These are phyloP conservation scores for Rubia tinctorum DNA, from an alignment of 305 asterid genomes.

Conservation along the genomic window DNA sequence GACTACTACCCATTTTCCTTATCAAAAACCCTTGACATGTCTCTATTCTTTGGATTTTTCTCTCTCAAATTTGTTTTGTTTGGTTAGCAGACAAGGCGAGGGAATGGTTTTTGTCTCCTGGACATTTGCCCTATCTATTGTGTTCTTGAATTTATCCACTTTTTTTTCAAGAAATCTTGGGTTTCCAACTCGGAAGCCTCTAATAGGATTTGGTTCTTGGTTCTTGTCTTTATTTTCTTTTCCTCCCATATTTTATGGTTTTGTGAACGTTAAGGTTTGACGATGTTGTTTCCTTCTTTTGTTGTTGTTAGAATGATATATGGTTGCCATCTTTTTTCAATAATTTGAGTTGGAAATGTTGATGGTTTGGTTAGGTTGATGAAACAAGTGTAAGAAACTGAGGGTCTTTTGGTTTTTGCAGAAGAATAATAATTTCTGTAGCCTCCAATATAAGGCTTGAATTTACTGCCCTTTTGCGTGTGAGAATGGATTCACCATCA, in stretches of 20 bases:
- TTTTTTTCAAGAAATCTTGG: conserved; percentile 36
- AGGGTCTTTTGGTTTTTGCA: conserved; percentile 28
- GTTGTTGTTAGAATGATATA: neutral
- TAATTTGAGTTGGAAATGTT: neutral
- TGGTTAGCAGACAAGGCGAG: conserved; percentile 72
- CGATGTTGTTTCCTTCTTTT: too few species aligned
- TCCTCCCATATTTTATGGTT: neutral
- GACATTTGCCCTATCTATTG: conserved; percentile 55
- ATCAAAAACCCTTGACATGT: conserved; percentile 35
- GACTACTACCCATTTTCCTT: conserved; percentile 45
- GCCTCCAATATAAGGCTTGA: conserved; percentile 32
- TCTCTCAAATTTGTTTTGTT: conserved; percentile 45
- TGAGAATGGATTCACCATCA: conserved; percentile 35
- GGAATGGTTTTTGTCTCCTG: conserved; percentile 60
- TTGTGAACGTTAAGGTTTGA: neutral
- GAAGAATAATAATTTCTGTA: conserved; percentile 35
- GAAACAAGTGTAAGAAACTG: conserved; percentile 29
- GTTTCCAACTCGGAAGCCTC: conserved; percentile 40
- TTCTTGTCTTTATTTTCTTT: conserved; percentile 21
- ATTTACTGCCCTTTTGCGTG: conserved; percentile 52
- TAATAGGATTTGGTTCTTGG: conserved; percentile 35
- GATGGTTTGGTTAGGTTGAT: conserved; percentile 35
- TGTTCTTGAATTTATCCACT: conserved; percentile 23
- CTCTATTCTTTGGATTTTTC: conserved; percentile 59
- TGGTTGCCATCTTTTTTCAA: too few species aligned